Conservation (phyloP, 2,329 filamentous ascomycete genomes). For the Pyrenochaeta sp. region DNA sequence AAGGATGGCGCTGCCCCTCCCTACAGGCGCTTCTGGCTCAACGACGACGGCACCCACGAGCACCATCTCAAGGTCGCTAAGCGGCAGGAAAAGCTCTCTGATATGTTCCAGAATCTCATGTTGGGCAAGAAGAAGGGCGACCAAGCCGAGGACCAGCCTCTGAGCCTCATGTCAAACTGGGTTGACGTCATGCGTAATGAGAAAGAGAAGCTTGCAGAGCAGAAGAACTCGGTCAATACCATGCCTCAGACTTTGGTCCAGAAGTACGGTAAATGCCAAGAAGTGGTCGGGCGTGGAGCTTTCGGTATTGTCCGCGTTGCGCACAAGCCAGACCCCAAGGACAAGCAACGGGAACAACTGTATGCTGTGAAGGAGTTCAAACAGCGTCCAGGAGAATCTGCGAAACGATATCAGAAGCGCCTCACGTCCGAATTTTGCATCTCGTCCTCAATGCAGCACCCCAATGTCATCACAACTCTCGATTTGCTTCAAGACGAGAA, state of each 20-base stretch:
- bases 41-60: slow-evolving; percentile 76
- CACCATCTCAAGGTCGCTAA: slow-evolving; percentile 90
- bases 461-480: slow-evolving; percentile 97
- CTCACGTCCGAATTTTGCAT: slow-evolving; percentile 98
- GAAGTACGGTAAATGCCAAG: slow-evolving; percentile 98
- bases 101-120: slow-evolving; percentile 87
- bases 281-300: slow-evolving; percentile 92
- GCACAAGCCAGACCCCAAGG: slow-evolving; percentile 88
- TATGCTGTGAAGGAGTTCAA: slow-evolving; percentile 99
- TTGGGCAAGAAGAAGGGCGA: slow-evolving; percentile 81
- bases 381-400: slow-evolving; percentile 88
- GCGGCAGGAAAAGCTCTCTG: slow-evolving; percentile 91
- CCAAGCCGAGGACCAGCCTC: slow-evolving; percentile 74
- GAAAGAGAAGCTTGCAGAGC: slow-evolving; percentile 76
- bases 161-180: slow-evolving; percentile 95
- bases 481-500: slow-evolving; percentile 96
- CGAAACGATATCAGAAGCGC: slow-evolving; percentile 97
- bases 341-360: slow-evolving; percentile 80
- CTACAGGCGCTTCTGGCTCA: slow-evolving; percentile 63
- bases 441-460: slow-evolving; percentile 93
- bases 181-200: slow-evolving; percentile 92
- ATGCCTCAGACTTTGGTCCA: slow-evolving; percentile 83
- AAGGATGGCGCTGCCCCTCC: slow-evolving; percentile 35
- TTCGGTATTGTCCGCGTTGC: slow-evolving; percentile 98
- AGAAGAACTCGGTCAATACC: slow-evolving; percentile 81